These are phyloP conservation scores for Silene vulgaris DNA, from an alignment of 179 eudicot species.

Conservation along the genomic window DNA sequence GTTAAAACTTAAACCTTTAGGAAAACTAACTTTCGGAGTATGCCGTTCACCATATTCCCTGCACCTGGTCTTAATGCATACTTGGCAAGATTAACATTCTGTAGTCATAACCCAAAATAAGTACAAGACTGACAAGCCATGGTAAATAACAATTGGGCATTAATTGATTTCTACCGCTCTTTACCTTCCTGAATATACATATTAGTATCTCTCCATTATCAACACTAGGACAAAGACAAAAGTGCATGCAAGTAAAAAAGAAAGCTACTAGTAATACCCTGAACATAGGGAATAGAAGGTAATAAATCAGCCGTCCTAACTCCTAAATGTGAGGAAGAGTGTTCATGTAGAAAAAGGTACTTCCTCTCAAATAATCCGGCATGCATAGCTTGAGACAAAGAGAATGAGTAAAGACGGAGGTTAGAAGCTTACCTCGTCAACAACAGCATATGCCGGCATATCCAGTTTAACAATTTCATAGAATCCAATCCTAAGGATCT, in stretches of 20 bases:
- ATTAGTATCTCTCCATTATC: too few relatives aligned
- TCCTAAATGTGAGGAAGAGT: neutral
- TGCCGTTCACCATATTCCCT: constrained; percentile 95
- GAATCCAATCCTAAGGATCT: constrained; percentile 91
- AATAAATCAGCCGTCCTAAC: neutral
- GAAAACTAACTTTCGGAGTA: constrained; percentile 69
- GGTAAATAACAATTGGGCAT: constrained; percentile 6
- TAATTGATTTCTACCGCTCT: neutral
- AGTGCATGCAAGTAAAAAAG: neutral
- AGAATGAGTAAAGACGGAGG: neutral
- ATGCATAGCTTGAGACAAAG: neutral
- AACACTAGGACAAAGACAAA: neutral
- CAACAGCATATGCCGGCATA: constrained; percentile 96
- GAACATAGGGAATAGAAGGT: neutral
- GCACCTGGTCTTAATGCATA: constrained; percentile 93
- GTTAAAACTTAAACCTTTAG: constrained; percentile 49
- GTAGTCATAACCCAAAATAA: constrained; percentile 20
- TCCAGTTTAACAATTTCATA: constrained; percentile 87
- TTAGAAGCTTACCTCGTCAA: constrained; percentile 66
- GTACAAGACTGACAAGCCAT: neutral
- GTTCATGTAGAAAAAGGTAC: neutral
- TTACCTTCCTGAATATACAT: constrained; percentile 6
- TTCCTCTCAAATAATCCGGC: neutral
- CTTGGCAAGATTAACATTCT: constrained; percentile 96
- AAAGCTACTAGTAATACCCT: neutral